These are phyloP conservation scores for Polyporus tsugae DNA, from an alignment of 1,284 basidiomycete genomes.

Conservation along the genomic window DNA sequence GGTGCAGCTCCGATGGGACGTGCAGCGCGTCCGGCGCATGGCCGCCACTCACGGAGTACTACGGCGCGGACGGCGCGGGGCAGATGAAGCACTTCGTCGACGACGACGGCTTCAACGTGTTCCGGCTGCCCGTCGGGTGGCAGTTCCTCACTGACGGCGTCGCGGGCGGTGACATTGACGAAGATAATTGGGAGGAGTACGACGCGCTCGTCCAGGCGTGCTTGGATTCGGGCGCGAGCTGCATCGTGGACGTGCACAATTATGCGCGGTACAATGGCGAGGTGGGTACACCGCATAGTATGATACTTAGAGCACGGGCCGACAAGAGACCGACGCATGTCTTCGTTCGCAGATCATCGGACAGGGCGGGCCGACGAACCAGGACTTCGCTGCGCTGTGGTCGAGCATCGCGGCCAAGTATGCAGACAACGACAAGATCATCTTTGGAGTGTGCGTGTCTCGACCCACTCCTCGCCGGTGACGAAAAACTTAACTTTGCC, in stretches of 20 bases:
- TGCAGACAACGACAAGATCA: conserved; percentile 55
- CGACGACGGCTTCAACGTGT: conserved; percentile 57
- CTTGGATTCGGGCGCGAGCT: conserved; percentile 52
- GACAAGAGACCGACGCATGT: background rate
- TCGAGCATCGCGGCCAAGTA: conserved; percentile 59
- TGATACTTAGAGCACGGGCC: background rate
- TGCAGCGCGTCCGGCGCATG: conserved; percentile 50
- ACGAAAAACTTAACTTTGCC: background rate
- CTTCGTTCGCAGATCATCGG: conserved; percentile 55
- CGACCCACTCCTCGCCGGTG: background rate
- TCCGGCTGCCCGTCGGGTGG: conserved; percentile 64
- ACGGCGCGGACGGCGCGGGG: conserved; percentile 52
- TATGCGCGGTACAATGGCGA: conserved; percentile 60
- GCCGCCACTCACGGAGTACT: conserved; percentile 55
- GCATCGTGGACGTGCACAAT: conserved; percentile 67
- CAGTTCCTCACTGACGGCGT: conserved; percentile 58
- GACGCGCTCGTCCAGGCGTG: conserved; percentile 59
- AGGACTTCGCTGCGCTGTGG: conserved; percentile 64
- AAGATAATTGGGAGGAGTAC: conserved; percentile 56
- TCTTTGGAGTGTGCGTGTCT: conserved; percentile 57
- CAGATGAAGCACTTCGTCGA: conserved; percentile 67
- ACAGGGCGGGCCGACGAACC: conserved; percentile 67
- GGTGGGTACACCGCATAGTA: conserved; percentile 37
- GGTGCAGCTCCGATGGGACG: conserved; percentile 51
- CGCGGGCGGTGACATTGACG: conserved; percentile 52